These are phyloP conservation scores for Hygrophila difformis DNA, from an alignment of 257 asterid genomes.

Conservation along the genomic window DNA sequence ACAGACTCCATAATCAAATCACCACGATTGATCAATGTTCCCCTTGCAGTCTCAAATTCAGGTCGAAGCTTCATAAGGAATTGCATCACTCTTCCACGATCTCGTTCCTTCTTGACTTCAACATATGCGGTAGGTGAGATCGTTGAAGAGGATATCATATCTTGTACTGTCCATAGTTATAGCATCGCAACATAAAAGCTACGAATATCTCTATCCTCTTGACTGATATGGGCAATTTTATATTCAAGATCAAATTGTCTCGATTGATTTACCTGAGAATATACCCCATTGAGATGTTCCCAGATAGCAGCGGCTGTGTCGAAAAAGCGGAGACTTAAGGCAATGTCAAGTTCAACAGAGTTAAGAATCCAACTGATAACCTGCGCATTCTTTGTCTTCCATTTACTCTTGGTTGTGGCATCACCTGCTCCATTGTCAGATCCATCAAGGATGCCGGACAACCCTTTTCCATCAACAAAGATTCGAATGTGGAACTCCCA, in stretches of 20 bases:
- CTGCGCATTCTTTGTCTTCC: slow-evolving; percentile 9
- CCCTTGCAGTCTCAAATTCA: slow-evolving; percentile 12
- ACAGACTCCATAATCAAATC: not conserved
- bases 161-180: slow-evolving; percentile 8
- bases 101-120: slow-evolving; percentile 10
- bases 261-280: slow-evolving; percentile 11
- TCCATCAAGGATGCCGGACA: slow-evolving; percentile 5
- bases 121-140: not conserved
- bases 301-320: not conserved
- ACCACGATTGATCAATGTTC: slow-evolving; percentile 3
- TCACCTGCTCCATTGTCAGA: not conserved
- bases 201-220: not conserved
- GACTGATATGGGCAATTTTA: not conserved
- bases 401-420: not conserved
- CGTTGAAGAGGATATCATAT: not conserved
- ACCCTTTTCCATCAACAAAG: slow-evolving; percentile 10
- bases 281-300: slow-evolving; percentile 6
- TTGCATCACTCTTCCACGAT: slow-evolving; percentile 6
- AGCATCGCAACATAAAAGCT: slow-evolving; percentile 6
- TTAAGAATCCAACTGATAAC: slow-evolving; percentile 6
- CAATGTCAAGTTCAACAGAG: slow-evolving; percentile 5
- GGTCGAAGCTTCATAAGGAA: slow-evolving; percentile 8
- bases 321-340: slow-evolving; percentile 5
- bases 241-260: slow-evolving; percentile 13
- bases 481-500: slow-evolving; percentile 6